A percentile compares a stretch with the other conserved stretches of the same genome.
Evolutionary conservation across 352 stramenopile genomes (phyloP).

Genomic region (Pythium brachiatum): DNA sequence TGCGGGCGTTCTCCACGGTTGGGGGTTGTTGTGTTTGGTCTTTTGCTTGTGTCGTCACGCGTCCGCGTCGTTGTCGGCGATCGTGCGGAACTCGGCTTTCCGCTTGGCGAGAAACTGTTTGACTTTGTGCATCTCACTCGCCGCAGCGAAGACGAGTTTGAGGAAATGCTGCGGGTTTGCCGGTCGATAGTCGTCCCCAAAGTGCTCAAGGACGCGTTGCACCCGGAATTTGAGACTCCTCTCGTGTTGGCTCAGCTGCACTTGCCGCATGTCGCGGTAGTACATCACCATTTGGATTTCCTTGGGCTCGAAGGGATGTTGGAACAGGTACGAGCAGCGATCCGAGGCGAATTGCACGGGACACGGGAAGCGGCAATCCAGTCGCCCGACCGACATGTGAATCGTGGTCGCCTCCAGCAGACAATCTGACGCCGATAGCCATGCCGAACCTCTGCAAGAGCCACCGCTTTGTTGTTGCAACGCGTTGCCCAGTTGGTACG

Average conservation of each 20-base stretch:
- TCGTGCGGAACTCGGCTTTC: slow-evolving; percentile 4
- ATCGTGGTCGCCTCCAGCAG: slow-evolving; percentile 52
- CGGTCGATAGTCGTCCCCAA: slow-evolving; percentile 60
- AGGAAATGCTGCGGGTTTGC: slow-evolving; percentile 59
- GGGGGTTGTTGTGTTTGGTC: not conserved
- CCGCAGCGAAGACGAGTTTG: slow-evolving; percentile 47
- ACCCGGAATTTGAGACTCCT: slow-evolving; percentile 51
- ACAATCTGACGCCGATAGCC: not conserved
- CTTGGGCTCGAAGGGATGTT: slow-evolving; percentile 65
- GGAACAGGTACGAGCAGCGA: slow-evolving; percentile 65
- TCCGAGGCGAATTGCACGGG: slow-evolving; percentile 46
- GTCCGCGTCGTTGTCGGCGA: slow-evolving; percentile 5
- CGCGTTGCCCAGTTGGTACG: slow-evolving; percentile 39
- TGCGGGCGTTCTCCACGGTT: not conserved
- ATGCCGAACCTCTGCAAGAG: not conserved
- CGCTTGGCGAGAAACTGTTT: slow-evolving; percentile 34
- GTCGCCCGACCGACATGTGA: slow-evolving; percentile 43
- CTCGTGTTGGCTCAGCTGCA: slow-evolving; percentile 37
- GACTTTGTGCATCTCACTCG: slow-evolving; percentile 41
- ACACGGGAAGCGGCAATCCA: slow-evolving; percentile 64
- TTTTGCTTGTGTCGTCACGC: not conserved
- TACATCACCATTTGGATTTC: slow-evolving; percentile 77
- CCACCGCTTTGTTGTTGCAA: slow-evolving; percentile 12
- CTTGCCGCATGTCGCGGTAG: slow-evolving; percentile 64
- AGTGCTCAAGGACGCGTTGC: slow-evolving; percentile 43